These are phyloP conservation scores for Aspergillus nanangensis DNA, from an alignment of 495 filamentous ascomycete genomes.

Conservation along the genomic window DNA sequence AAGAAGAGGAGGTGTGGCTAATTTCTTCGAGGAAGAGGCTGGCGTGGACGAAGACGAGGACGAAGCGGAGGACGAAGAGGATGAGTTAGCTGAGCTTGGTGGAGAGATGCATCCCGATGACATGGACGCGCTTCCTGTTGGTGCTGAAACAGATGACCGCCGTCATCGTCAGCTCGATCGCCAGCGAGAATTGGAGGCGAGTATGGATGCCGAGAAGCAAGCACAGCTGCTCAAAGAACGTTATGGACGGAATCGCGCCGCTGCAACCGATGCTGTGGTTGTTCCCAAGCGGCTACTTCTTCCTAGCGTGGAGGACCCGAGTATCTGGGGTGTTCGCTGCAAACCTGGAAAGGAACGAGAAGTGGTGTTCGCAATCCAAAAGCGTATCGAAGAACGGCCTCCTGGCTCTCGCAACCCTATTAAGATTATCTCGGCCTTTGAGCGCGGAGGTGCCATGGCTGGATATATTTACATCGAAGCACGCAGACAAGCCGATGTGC, in stretches of 20 bases:
- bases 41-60: conserved; percentile 97
- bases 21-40: conserved; percentile 93
- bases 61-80: conserved; percentile 83
- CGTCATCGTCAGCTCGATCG: conserved; percentile 93
- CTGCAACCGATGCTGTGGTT: conserved; percentile 55
- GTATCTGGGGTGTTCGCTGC: conserved; percentile 91
- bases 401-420: conserved; percentile 68
- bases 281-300: conserved; percentile 86
- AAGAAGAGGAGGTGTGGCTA: conserved; percentile 61
- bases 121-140: conserved; percentile 71
- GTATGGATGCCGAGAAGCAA: conserved; percentile 89
- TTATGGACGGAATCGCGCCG: conserved; percentile 64
- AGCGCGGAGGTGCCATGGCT: conserved; percentile 80
- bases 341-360: conserved; percentile 94
- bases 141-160: conserved; percentile 80
- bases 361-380: conserved; percentile 78
- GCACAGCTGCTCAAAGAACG: conserved; percentile 80
- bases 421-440: conserved; percentile 82
- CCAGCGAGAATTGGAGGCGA: conserved; percentile 75
- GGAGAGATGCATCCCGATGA: conserved; percentile 89
- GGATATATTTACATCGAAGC: conserved; percentile 97
- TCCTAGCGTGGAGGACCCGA: conserved; percentile 90
- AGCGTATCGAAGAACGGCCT: conserved; percentile 74
- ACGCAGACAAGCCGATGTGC: conserved; percentile 76
- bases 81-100: conserved; percentile 77